Percentiles rank a stretch among this genome's conserved stretches.
Evolutionary conservation across 2,329 filamentous ascomycete species (phyloP).

Genomic region (Fusarium caatingaense): DNA sequence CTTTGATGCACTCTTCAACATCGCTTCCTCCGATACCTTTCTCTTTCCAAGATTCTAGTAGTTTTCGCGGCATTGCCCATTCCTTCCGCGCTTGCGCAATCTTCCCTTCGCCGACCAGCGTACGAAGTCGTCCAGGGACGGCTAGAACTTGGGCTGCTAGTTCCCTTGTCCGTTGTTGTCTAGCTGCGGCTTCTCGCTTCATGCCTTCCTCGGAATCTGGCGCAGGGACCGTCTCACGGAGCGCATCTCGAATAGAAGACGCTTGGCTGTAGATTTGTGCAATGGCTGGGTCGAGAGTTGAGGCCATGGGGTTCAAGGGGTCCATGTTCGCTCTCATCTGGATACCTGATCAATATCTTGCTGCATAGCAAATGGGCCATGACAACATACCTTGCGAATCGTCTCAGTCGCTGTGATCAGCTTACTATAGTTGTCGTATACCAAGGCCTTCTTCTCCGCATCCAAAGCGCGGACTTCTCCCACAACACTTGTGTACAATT

Average conservation of each 20-base stretch:
- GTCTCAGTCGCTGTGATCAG: slow-evolving; percentile 96
- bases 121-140: slow-evolving; percentile 68
- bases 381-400: slow-evolving; percentile 74
- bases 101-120: slow-evolving; percentile 69
- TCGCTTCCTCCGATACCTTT: slow-evolving; percentile 66
- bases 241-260: slow-evolving; percentile 63
- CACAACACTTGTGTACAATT: slow-evolving; percentile 76
- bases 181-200: slow-evolving; percentile 49
- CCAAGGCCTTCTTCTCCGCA: slow-evolving; percentile 94
- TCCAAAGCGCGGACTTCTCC: slow-evolving; percentile 90
- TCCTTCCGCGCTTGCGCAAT: slow-evolving; percentile 68
- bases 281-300: slow-evolving; percentile 78
- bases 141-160: slow-evolving; percentile 72
- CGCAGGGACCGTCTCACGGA: slow-evolving; percentile 60
- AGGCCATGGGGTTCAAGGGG: slow-evolving; percentile 78
- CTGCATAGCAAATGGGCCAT: too few species aligned
- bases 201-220: slow-evolving; percentile 57
- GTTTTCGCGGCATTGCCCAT: slow-evolving; percentile 65
- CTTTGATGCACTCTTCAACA: slow-evolving; percentile 63
- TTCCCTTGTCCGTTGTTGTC: slow-evolving; percentile 59
- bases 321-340: slow-evolving; percentile 86
- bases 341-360: not conserved
- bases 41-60: slow-evolving; percentile 66
- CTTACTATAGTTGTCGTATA: slow-evolving; percentile 99
- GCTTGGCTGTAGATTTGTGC: slow-evolving; percentile 77